A percentile compares a stretch with the other conserved stretches of the same genome.
Conservation (phyloP, 139 green algal species). For the Chlorella vulgaris region DNA sequence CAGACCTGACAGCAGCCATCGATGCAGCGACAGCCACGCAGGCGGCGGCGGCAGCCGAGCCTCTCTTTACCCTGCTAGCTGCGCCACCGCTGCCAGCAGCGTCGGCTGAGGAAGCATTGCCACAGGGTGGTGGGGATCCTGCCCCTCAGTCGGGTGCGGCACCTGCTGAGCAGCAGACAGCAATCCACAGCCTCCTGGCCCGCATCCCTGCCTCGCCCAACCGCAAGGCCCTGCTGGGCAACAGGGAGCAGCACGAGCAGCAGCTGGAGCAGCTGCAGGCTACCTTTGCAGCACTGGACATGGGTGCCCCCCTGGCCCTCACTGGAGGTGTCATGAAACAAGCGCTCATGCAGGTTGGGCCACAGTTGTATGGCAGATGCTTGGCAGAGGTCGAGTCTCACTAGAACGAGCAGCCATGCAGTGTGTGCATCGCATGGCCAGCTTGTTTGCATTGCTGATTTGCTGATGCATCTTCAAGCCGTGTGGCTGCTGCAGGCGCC, state of each 20-base stretch:
- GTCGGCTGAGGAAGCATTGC: too few species aligned
- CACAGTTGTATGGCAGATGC: too few species aligned
- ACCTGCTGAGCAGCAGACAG: neutral
- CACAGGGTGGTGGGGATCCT: too few species aligned
- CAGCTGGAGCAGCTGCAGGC: neutral
- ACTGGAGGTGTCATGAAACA: too few species aligned
- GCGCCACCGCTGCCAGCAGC: too few species aligned
- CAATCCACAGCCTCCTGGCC: neutral
- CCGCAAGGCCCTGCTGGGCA: neutral
- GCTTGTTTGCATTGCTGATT: too few species aligned
- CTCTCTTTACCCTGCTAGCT: too few species aligned
- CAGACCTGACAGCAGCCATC: neutral
- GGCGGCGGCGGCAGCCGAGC: neutral
- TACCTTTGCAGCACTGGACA: neutral
- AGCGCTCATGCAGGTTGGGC: neutral
- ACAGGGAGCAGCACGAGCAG: neutral
- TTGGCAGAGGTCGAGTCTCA: too few species aligned
- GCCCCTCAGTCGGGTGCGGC: too few species aligned
- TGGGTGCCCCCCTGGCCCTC: too few species aligned
- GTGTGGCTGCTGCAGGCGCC: neutral
- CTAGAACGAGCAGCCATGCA: too few species aligned
- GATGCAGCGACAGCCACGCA: neutral
- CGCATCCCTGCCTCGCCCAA: conserved; percentile 1
- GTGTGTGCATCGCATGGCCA: too few species aligned
- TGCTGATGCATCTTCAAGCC: neutral